Evolutionary conservation across 1,284 basidiomycete species (phyloP), one percentile per base, ranked within the genome.

Genomic region (Schizophyllum amplum): DNA sequence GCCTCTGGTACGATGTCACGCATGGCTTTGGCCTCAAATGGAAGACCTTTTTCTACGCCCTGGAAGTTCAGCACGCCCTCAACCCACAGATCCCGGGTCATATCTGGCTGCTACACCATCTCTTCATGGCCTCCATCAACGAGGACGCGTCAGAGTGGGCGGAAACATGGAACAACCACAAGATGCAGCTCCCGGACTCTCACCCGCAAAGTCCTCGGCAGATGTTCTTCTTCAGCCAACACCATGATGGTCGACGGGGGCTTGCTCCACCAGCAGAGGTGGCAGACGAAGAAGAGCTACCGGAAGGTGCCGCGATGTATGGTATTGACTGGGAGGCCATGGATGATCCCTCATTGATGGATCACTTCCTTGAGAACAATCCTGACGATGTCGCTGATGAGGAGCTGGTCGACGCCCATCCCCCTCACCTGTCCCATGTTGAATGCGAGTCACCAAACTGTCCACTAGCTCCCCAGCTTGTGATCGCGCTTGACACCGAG

Each of bases 1-100:
- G 71, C 0, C 61, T 76, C 0, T 76, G 75, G 74, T 56, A 58
- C n/a, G 64, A 68, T 49, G 47, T 67, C 15, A 69, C 65, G 0
- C 24, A 49, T 2, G 62, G 64, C 3, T 62, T 66, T 42, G 62
- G 65, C 1, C 48, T 51, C 15, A 67, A 67, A 50, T 68, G 67
- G 65, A 63, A 64, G 46, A 52, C 26, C 1, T 64, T 67, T 47
- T 67, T 68, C 56, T 23, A 55, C 4, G 54, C 55, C n/a, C 59
- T 68, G 4, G 61, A 68, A 46, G 46, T 59, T 7, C 55, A 64
- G 23, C 47, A 61, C 27, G 53, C 58, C 4, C 59, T 65, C 4
- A 51, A 59, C 48, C 57, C 57, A 4, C 5, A 21, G 1, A 2
- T 51, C 17, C 47, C 51, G 2, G 53, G 25, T 15, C 58, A 57